A percentile compares a stretch with the other conserved stretches of the same genome.
Conservation (phyloP, 2,329 filamentous ascomycete species). For the Microdochium nivale region DNA sequence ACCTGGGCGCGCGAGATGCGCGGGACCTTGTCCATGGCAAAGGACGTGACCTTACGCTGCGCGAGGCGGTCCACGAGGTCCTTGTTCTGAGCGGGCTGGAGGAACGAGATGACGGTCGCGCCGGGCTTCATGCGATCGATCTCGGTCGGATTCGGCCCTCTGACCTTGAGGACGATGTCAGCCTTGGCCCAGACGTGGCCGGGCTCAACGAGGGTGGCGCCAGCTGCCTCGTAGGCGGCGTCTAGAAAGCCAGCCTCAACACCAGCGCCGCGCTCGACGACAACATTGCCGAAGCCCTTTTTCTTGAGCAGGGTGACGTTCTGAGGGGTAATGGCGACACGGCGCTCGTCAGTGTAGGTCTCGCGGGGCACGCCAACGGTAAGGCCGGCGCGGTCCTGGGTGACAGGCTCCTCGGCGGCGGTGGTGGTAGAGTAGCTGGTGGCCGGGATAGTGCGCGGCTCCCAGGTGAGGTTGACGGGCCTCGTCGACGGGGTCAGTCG, state of each 20-base stretch:
- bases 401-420: background rate
- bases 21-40: conserved; percentile 91
- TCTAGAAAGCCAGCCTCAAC: conserved; percentile 69
- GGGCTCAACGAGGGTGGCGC: conserved; percentile 66
- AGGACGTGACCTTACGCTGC: conserved; percentile 61
- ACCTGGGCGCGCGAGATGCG: conserved; percentile 82
- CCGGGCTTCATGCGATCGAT: conserved; percentile 58
- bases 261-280: conserved; percentile 78
- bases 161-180: conserved; percentile 78
- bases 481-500: background rate
- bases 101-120: conserved; percentile 71
- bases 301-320: conserved; percentile 77
- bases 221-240: conserved; percentile 66
- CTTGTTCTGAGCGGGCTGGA: conserved; percentile 77
- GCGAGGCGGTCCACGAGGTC: conserved; percentile 66
- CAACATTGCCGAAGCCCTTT: conserved; percentile 70
- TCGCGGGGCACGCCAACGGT: conserved; percentile 75
- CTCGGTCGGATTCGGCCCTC: conserved; percentile 63
- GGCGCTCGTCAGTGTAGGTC: conserved; percentile 68
- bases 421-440: background rate
- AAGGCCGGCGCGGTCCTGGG: conserved; percentile 26
- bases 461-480: background rate
- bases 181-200: conserved; percentile 63
- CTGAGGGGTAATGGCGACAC: conserved; percentile 76
- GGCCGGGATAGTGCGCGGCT: background rate